These are phyloP conservation scores for Colletotrichum sp. DNA, from an alignment of 2,329 filamentous ascomycete species.

Conservation along the genomic window DNA sequence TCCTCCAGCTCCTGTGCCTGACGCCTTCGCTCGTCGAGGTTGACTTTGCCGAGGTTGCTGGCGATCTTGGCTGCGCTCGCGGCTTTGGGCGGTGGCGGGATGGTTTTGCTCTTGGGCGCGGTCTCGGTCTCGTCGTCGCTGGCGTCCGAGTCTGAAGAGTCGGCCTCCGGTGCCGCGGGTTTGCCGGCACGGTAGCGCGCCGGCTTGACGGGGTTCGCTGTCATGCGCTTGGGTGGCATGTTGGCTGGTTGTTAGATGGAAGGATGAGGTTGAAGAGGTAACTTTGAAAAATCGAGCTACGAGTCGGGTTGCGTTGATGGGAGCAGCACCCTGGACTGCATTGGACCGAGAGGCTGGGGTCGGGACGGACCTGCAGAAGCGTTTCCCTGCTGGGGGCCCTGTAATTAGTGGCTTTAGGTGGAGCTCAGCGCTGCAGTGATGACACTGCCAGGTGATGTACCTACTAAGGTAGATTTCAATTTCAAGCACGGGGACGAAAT, in stretches of 20 bases:
- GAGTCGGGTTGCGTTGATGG: background rate
- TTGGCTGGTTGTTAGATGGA: slow-evolving; percentile 4
- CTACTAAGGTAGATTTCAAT: background rate
- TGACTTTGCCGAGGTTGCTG: slow-evolving; percentile 56
- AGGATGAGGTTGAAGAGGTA: background rate
- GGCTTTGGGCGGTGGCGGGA: slow-evolving; percentile 62
- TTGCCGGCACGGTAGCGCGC: slow-evolving; percentile 89
- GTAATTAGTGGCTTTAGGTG: slow-evolving; percentile 13
- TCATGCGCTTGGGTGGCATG: slow-evolving; percentile 86
- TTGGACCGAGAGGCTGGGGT: background rate
- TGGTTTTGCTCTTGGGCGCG: slow-evolving; percentile 28
- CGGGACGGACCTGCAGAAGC: slow-evolving; percentile 2
- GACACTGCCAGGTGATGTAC: too few species aligned
- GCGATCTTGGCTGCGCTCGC: slow-evolving; percentile 62
- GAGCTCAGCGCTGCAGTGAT: background rate
- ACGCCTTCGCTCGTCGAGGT: slow-evolving; percentile 52
- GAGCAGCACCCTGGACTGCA: background rate
- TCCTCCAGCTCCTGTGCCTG: slow-evolving; percentile 52
- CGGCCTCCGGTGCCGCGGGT: slow-evolving; percentile 56
- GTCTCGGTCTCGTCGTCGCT: slow-evolving; percentile 43
- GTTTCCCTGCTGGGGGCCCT: background rate
- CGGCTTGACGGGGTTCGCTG: slow-evolving; percentile 83
- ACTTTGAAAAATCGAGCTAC: background rate
- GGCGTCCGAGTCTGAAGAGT: slow-evolving; percentile 57
- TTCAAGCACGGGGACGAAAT: background rate